Evolutionary conservation across 2,329 filamentous ascomycete genomes (phyloP).

Genomic region (Zymoseptoria brevis): DNA sequence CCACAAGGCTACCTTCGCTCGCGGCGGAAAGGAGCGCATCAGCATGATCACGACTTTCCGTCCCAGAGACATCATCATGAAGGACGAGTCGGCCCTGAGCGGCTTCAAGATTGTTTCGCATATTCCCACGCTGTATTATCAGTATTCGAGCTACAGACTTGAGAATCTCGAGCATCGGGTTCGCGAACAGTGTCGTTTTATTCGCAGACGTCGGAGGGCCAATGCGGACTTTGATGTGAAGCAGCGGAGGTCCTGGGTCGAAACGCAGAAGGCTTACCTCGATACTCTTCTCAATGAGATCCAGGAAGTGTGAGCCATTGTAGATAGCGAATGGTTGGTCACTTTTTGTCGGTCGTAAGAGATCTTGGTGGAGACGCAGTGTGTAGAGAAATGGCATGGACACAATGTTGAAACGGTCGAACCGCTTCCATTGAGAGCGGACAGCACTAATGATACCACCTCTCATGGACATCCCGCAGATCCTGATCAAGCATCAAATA

Average conservation of each 20-base stretch:
- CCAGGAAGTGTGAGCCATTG: too few species aligned
- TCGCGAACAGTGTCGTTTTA: constrained; percentile 19
- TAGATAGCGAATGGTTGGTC: too few species aligned
- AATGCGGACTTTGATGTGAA: too few species aligned
- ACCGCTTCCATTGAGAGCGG: neutral
- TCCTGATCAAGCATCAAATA: constrained; percentile 55
- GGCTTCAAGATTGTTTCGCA: constrained; percentile 54
- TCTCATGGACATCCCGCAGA: constrained; percentile 56
- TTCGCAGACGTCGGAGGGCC: too few species aligned
- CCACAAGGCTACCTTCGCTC: constrained; percentile 53
- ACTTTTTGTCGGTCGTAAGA: too few species aligned
- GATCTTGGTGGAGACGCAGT: too few species aligned
- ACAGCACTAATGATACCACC: constrained; percentile 44
- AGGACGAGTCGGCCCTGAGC: constrained; percentile 54
- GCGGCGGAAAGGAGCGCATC: constrained; percentile 54
- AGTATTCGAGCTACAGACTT: constrained; percentile 56
- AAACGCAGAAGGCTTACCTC: too few species aligned
- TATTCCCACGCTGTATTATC: constrained; percentile 50
- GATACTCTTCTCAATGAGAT: too few species aligned
- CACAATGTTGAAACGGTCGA: too few species aligned
- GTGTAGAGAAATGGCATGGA: too few species aligned
- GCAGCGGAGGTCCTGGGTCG: too few species aligned
- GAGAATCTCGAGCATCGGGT: constrained; percentile 55
- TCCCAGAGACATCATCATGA: constrained; percentile 46
- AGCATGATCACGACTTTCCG: constrained; percentile 60